Conservation (phyloP, 305 asterid species). For the Fraxinus platypoda region DNA sequence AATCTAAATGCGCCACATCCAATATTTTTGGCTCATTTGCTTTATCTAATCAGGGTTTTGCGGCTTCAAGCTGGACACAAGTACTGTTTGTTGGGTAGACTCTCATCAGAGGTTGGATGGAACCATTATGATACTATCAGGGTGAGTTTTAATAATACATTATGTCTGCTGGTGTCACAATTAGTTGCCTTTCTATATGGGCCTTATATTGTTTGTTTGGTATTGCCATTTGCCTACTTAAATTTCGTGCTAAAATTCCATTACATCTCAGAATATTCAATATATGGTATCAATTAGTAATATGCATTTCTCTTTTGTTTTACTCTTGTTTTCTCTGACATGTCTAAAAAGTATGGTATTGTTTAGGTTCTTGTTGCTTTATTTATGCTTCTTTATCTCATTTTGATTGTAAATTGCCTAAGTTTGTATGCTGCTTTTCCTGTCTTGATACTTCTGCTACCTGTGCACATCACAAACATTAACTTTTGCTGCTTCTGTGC, state of each 20-base stretch:
- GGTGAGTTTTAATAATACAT: slow-evolving; percentile 36
- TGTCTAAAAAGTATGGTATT: background rate
- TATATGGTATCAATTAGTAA: background rate
- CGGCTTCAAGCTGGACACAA: slow-evolving; percentile 96
- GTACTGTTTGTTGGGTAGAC: slow-evolving; percentile 87
- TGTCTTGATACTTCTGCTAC: background rate
- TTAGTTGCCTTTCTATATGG: background rate
- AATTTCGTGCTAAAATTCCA: background rate
- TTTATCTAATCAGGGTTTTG: slow-evolving; percentile 64
- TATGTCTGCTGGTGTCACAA: background rate
- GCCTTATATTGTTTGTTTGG: background rate
- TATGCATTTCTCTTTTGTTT: background rate
- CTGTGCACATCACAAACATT: background rate
- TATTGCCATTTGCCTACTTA: background rate
- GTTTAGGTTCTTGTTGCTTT: background rate
- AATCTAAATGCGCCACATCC: background rate
- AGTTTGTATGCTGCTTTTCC: background rate
- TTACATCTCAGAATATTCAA: background rate
- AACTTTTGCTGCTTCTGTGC: background rate
- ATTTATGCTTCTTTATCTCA: background rate
- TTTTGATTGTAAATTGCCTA: background rate
- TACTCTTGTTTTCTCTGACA: background rate
- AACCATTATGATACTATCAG: slow-evolving; percentile 85
- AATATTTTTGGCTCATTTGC: background rate
- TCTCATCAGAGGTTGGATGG: slow-evolving; percentile 99